Conservation (phyloP, 1,284 basidiomycete genomes). For the Fomitiporia mediterranea region DNA sequence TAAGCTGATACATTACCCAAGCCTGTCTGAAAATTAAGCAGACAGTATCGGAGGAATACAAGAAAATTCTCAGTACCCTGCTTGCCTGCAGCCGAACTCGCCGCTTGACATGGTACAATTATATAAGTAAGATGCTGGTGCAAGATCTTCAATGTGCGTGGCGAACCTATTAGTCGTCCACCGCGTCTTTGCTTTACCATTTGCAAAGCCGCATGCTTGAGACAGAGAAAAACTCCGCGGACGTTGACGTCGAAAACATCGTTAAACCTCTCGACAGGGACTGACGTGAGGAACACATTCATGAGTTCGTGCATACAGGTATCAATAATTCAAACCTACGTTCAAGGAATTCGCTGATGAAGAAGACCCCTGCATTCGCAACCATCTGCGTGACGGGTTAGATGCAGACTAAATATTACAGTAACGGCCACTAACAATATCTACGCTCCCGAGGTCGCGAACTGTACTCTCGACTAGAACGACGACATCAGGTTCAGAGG, state of each 20-base stretch:
- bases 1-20: background rate
- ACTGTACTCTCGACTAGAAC: conserved; percentile 16
- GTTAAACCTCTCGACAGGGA: background rate
- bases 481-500: conserved; percentile 17
- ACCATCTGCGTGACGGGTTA: too few species aligned
- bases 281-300: background rate
- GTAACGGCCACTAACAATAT: conserved; percentile 9
- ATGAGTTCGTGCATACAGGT: background rate
- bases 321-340: background rate
- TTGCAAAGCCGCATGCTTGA: conserved; percentile 20
- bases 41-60: background rate
- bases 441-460: conserved; percentile 14
- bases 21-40: background rate
- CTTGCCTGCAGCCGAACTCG: conserved; percentile 9
- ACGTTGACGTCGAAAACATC: conserved; percentile 16
- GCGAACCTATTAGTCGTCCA: conserved; percentile 11
- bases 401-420: too few species aligned
- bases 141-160: too few species aligned
- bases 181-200: conserved; percentile 20
- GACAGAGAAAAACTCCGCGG: conserved; percentile 18
- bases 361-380: too few species aligned
- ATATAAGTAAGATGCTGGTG: background rate
- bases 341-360: too few species aligned
- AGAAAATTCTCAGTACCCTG: conserved; percentile 2
- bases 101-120: background rate